phyloP scores from a whole-genome alignment of 2,329 filamentous ascomycete genomes.

The Aureobasidium sp. region DNA sequence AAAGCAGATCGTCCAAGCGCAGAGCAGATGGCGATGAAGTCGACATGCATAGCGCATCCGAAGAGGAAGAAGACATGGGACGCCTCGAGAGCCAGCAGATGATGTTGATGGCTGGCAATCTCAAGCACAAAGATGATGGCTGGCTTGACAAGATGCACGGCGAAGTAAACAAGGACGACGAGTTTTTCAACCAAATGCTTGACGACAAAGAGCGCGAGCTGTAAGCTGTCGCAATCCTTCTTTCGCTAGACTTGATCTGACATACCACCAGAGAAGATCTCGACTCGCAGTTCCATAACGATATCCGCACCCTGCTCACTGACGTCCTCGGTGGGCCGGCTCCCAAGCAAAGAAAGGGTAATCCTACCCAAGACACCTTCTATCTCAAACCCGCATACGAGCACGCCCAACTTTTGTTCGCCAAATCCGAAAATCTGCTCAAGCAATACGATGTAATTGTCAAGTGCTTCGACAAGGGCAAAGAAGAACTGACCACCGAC shows the following conservation, averaged over 20 bases:
- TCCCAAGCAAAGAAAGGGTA: not conserved
- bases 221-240: slow-evolving; percentile 21
- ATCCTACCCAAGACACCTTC: not conserved
- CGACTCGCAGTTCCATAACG: not conserved
- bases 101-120: not conserved
- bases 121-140: slow-evolving; percentile 9
- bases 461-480: not conserved
- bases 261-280: slow-evolving; percentile 30
- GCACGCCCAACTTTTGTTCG: not conserved
- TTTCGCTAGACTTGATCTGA: slow-evolving; percentile 24
- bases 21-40: not conserved
- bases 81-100: slow-evolving; percentile 13
- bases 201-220: slow-evolving; percentile 7
- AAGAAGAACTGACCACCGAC: not conserved
- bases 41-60: not conserved
- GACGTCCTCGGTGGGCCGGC: not conserved
- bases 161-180: not conserved
- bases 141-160: not conserved
- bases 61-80: slow-evolving; percentile 7
- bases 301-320: not conserved
- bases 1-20: not conserved
- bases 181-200: not conserved
- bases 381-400: not conserved
- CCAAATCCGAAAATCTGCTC: not conserved
- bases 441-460: not conserved